Conservation (phyloP, 768 basidiomycete species). For the Clathrus columnatus region DNA sequence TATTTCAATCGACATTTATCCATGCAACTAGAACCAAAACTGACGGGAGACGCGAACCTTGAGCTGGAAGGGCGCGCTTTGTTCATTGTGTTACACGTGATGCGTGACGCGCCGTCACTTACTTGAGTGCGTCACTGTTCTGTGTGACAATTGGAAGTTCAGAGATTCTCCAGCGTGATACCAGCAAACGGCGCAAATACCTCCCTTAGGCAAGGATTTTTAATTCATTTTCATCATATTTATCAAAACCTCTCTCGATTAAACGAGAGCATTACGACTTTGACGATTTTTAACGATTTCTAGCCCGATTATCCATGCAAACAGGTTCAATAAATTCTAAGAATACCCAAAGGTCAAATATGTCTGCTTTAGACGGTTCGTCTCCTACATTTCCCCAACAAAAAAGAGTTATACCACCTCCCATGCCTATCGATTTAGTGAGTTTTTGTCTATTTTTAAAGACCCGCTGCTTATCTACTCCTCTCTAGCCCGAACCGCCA, state of each 20-base stretch:
- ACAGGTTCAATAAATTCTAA: not conserved
- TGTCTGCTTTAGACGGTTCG: not conserved
- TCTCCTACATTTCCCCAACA: not conserved
- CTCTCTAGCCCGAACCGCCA: conserved; percentile 1
- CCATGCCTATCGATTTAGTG: conserved; percentile 9
- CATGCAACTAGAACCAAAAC: no score
- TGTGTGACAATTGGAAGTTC: not conserved
- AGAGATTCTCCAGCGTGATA: not conserved
- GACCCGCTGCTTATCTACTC: not conserved
- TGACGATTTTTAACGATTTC: not conserved
- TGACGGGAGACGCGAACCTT: no score
- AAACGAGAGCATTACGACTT: not conserved
- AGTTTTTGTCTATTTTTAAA: not conserved
- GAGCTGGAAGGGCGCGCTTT: not conserved
- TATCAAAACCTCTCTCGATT: no score
- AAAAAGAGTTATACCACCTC: not conserved
- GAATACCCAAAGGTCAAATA: not conserved
- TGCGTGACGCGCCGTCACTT: not conserved
- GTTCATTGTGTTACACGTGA: not conserved
- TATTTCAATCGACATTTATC: not conserved
- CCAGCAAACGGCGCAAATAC: not conserved
- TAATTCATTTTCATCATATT: not conserved
- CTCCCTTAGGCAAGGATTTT: not conserved
- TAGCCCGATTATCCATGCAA: not conserved
- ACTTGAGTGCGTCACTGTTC: not conserved